phyloP scores from a whole-genome alignment of 768 basidiomycete species.

The Lentinus tigrinus region DNA sequence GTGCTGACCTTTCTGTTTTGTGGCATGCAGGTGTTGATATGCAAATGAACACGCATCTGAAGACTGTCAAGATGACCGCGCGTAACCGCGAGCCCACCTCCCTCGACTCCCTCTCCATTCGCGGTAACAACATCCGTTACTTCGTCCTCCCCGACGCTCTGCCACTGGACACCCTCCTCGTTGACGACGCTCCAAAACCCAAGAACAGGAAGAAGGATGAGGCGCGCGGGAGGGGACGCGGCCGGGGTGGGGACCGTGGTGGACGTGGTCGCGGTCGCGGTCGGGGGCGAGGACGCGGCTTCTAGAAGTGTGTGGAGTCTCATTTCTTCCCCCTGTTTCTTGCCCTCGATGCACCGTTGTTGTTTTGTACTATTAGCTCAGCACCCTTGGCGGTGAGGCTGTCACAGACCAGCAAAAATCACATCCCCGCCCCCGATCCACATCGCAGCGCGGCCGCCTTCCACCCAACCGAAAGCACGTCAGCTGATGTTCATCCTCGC shows the following conservation, averaged over 20 bases:
- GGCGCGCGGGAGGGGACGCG: slow-evolving; percentile 61
- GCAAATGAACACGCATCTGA: slow-evolving; percentile 99
- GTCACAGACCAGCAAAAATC: too few relatives aligned
- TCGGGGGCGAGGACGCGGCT: too few relatives aligned
- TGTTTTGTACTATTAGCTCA: too few relatives aligned
- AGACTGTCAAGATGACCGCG: slow-evolving; percentile 95
- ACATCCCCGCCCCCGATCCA: too few relatives aligned
- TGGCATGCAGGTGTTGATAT: slow-evolving; percentile 83
- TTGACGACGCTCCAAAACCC: slow-evolving; percentile 97
- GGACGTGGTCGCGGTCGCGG: slow-evolving; percentile 26
- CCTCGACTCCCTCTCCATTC: slow-evolving; percentile 89
- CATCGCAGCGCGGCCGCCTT: too few relatives aligned
- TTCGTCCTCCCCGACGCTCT: slow-evolving; percentile 97
- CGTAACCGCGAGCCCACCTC: slow-evolving; percentile 85
- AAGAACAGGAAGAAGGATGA: slow-evolving; percentile 91
- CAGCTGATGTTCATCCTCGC: too few relatives aligned
- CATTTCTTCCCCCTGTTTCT: too few relatives aligned
- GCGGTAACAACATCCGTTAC: slow-evolving; percentile 96
- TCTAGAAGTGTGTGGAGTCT: too few relatives aligned
- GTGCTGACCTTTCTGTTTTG: too few relatives aligned
- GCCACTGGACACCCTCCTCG: slow-evolving; percentile 92
- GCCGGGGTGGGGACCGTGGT: slow-evolving; percentile 52
- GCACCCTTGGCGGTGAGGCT: too few relatives aligned
- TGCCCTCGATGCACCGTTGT: too few relatives aligned
- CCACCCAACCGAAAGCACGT: too few relatives aligned